Conservation (phyloP, 495 filamentous ascomycete genomes). For the Pseudoneurospora amorphoporcata region DNA sequence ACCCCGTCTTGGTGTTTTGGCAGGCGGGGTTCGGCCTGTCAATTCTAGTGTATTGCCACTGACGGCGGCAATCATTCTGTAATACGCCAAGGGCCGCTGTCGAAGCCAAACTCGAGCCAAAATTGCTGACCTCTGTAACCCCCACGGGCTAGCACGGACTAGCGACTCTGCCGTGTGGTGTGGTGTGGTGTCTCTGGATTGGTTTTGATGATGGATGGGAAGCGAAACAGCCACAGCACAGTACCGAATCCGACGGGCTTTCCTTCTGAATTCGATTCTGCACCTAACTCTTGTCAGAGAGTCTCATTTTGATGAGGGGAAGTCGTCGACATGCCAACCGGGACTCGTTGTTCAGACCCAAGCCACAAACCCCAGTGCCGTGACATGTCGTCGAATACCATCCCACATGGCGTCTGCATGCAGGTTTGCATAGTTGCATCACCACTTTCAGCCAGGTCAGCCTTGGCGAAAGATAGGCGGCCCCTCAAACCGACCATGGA, state of each 20-base stretch:
- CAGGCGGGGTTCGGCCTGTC: background rate
- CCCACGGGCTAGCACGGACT: background rate
- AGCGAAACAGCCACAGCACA: background rate
- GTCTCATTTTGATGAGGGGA: background rate
- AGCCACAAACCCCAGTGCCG: background rate
- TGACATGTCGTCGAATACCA: background rate
- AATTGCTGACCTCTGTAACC: background rate
- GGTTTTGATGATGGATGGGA: background rate
- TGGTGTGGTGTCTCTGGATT: background rate
- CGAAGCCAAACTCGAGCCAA: background rate
- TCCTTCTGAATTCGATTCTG: background rate
- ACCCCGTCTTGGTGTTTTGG: background rate
- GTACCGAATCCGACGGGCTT: background rate
- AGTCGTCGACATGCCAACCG: background rate
- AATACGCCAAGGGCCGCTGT: background rate
- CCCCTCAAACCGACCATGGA: background rate
- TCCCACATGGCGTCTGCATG: background rate
- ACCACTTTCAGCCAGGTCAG: background rate
- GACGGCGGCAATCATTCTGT: background rate
- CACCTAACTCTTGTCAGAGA: background rate
- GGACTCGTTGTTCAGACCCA: background rate
- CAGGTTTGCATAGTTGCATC: background rate
- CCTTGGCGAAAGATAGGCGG: background rate
- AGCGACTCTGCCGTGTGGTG: background rate
- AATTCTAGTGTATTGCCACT: background rate